These are phyloP conservation scores for Kodamaea jinghongensis DNA, from an alignment of 805 yeast genomes.

Conservation along the genomic window DNA sequence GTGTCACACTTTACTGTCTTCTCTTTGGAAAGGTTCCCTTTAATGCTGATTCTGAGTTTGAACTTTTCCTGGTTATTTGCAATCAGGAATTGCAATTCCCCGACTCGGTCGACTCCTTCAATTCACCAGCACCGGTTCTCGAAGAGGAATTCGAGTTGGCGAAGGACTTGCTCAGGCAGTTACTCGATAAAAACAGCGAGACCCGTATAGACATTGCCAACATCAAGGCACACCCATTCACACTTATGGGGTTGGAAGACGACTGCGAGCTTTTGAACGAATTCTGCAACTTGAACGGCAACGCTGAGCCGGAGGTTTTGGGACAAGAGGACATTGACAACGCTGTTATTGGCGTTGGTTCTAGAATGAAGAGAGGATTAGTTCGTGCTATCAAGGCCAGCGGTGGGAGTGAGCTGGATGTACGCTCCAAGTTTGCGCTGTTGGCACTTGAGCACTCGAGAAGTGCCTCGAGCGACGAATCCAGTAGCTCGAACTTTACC, in stretches of 20 bases:
- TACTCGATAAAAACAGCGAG: constrained; percentile 69
- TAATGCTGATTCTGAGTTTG: constrained; percentile 81
- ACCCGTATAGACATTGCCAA: constrained; percentile 67
- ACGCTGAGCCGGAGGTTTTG: constrained; percentile 2
- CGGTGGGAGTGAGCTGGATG: constrained; percentile 22
- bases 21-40: constrained; percentile 89
- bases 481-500: constrained; percentile 8
- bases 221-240: constrained; percentile 75
- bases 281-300: constrained; percentile 32
- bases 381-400: constrained; percentile 34
- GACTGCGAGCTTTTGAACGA: constrained; percentile 35
- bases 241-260: constrained; percentile 38
- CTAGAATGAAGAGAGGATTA: constrained; percentile 53
- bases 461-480: constrained; percentile 30
- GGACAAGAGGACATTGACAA: constrained; percentile 32
- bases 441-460: constrained; percentile 20
- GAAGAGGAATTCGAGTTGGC: constrained; percentile 46
- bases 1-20: constrained; percentile 85
- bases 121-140: constrained; percentile 38
- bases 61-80: constrained; percentile 78
- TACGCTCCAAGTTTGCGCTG: constrained; percentile 7
- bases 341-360: constrained; percentile 82
- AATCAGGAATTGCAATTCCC: constrained; percentile 62
- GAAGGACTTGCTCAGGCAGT: constrained; percentile 55
- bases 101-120: constrained; percentile 25